These are phyloP conservation scores for Pisolithus microcarpus DNA, from an alignment of 768 basidiomycete species.

Conservation along the genomic window DNA sequence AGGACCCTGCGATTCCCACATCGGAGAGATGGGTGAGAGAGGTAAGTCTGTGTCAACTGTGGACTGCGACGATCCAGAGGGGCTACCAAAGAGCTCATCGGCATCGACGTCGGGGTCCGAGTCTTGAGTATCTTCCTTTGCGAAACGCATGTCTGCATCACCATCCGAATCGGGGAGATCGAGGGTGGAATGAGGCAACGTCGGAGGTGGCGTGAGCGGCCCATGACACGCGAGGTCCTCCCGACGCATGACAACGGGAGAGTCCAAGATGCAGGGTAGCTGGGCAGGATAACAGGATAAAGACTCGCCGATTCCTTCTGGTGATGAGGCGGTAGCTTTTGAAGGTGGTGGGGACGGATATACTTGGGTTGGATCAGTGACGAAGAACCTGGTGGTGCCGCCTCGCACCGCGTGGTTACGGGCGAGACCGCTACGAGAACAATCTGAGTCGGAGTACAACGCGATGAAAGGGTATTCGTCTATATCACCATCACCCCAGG, in stretches of 20 bases:
- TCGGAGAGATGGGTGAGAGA: conserved; percentile 32
- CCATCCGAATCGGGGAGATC: conserved; percentile 32
- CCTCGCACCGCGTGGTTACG: conserved; percentile 10
- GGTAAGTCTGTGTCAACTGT: conserved; percentile 11
- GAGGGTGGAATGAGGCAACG: conserved; percentile 31
- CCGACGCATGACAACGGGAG: conserved; percentile 28
- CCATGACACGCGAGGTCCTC: conserved; percentile 22
- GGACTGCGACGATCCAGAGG: conserved; percentile 10
- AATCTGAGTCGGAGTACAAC: conserved; percentile 9
- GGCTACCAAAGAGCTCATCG: conserved; percentile 14
- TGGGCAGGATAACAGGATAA: conserved; percentile 19
- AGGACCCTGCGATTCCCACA: conserved; percentile 19
- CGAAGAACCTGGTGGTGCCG: conserved; percentile 9
- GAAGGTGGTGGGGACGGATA: conserved; percentile 27
- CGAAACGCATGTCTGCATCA: conserved; percentile 8
- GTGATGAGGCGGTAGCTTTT: conserved; percentile 18
- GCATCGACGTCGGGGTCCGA: conserved; percentile 13
- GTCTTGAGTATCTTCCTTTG: conserved; percentile 10
- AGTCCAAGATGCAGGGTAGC: conserved; percentile 29
- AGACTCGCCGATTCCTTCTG: conserved; percentile 19
- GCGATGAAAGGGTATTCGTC: conserved; percentile 20
- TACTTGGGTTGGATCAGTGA: conserved; percentile 13
- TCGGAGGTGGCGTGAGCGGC: conserved; percentile 39
- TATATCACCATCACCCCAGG: conserved; percentile 14
- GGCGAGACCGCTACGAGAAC: conserved; percentile 10